Base-by-base conservation (phyloP, 495 filamentous ascomycete species). In the Penicillium samsonianum region DNA sequence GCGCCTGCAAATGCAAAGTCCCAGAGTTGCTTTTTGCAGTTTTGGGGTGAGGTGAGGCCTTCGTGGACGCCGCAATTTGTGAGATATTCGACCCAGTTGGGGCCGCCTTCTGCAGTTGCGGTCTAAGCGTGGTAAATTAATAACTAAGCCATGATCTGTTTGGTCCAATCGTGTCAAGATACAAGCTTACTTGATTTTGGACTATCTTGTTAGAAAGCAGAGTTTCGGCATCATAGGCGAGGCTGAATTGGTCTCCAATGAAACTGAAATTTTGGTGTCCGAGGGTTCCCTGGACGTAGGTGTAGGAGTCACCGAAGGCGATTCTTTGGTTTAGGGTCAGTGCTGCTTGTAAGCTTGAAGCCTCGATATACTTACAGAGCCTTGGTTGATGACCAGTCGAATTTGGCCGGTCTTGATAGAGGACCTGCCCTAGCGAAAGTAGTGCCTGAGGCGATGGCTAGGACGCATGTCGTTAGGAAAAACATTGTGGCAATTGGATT, bases 241-340 rank as follows among this genome's bases (percentile, higher is more conserved):
- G 67, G 52, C 77, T 57, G 43, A 75, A 57, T 28, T 65, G 60
- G 59, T 78, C 74, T 19, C 78, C 78, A 23, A 82, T 81, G 65
- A 80, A 82, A 53, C 73, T 75, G 56, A 59, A 82, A 62, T 80
- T 79, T 26, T 73, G 65, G 50, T 65, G 72, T 4, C 80, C 81
- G 43, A 64, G 60, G 6, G 74, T 80, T 17, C 80, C 80, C 66
- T 82, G 78, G 22, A 82, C 73, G 50, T 76, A 82, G 17, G 80
- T 81, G 53, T 82, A 83, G n/a, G 76, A 79, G 57, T 83, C 78
- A 16, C 79, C 81, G 56, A 83, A 83, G n/a, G 78, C 75, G 57
- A 81, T 61, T 14, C 74, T 77, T 47, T 1, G 12, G 10, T 17
- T n/a, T 44, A 25, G 3, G 6, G 22, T 52, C 3, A 38, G 57